phyloP scores from a whole-genome alignment of 371 early-diverging fungal species.

The Lichtheimia hyalospora region DNA sequence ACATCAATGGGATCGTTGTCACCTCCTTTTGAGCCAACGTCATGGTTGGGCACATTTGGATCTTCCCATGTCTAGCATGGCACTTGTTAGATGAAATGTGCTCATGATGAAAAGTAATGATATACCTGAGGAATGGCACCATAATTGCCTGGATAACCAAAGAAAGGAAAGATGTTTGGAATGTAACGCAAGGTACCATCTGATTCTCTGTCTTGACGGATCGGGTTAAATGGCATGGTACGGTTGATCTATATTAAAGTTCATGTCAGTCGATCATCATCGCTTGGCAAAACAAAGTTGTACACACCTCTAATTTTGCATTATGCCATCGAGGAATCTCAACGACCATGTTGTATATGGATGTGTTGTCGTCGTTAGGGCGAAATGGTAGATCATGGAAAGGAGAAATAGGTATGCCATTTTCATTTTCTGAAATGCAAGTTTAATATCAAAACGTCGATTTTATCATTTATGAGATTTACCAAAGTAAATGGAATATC shows the following conservation, averaged over 20 bases:
- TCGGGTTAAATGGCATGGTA: slow-evolving; percentile 85
- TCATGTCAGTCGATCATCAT: not conserved
- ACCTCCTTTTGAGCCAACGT: slow-evolving; percentile 79
- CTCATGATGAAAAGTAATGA: too few relatives aligned
- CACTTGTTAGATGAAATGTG: too few relatives aligned
- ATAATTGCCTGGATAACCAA: slow-evolving; percentile 99
- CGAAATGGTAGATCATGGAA: slow-evolving; percentile 16
- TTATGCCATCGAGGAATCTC: slow-evolving; percentile 99
- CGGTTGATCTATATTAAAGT: slow-evolving; percentile 6
- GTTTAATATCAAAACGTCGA: not conserved
- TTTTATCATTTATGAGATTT: slow-evolving; percentile 5
- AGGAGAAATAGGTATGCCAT: slow-evolving; percentile 11
- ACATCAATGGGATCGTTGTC: slow-evolving; percentile 98
- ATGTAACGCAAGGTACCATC: slow-evolving; percentile 94
- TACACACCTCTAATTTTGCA: slow-evolving; percentile 95
- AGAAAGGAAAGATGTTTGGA: slow-evolving; percentile 98
- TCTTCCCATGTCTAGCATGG: slow-evolving; percentile 91
- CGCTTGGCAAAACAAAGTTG: too few relatives aligned
- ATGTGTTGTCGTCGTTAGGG: slow-evolving; percentile 3
- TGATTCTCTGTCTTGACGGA: slow-evolving; percentile 99
- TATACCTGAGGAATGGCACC: slow-evolving; percentile 92
- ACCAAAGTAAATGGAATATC: slow-evolving; percentile 87
- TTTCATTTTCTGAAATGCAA: slow-evolving; percentile 6
- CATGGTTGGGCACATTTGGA: slow-evolving; percentile 79
- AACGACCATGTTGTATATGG: slow-evolving; percentile 86